Evolutionary conservation across 768 basidiomycete genomes (phyloP).

Genomic region (Chiua virens): DNA sequence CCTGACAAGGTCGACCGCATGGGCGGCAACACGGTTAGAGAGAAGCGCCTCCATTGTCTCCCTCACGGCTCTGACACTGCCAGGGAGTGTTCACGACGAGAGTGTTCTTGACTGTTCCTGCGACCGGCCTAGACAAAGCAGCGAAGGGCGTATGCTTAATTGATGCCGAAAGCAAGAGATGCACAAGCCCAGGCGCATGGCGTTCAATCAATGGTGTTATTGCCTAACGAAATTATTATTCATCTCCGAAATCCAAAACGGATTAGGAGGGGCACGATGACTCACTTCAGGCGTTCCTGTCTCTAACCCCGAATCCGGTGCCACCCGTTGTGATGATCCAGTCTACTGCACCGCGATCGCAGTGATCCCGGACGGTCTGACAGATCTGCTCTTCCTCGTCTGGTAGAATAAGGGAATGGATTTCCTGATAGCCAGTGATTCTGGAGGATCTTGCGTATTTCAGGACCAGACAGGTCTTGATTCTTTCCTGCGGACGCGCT

Average conservation of each 20-base stretch:
- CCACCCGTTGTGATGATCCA: conserved; percentile 85
- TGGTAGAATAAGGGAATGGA: conserved; percentile 51
- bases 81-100: conserved; percentile 81
- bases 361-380: conserved; percentile 46
- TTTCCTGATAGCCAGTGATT: conserved; percentile 38
- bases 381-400: conserved; percentile 62
- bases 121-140: conserved; percentile 80
- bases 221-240: conserved; percentile 40
- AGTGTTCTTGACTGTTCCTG: conserved; percentile 65
- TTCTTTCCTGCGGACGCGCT: conserved; percentile 50
- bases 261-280: not conserved
- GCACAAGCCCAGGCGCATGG: conserved; percentile 68
- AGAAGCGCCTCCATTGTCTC: conserved; percentile 73
- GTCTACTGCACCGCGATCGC: conserved; percentile 49
- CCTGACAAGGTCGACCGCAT: conserved; percentile 70
- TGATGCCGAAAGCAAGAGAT: conserved; percentile 68
- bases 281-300: conserved; percentile 81
- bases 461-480: conserved; percentile 68
- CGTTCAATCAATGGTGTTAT: conserved; percentile 65
- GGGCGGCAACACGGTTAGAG: conserved; percentile 53
- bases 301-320: conserved; percentile 81
- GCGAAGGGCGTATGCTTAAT: conserved; percentile 76
- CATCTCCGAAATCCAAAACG: too few relatives aligned
- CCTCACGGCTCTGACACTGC: conserved; percentile 81
- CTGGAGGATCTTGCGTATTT: conserved; percentile 52